These are phyloP conservation scores for Camelina neglecta DNA, from an alignment of 345 rosid genomes.

Conservation along the genomic window DNA sequence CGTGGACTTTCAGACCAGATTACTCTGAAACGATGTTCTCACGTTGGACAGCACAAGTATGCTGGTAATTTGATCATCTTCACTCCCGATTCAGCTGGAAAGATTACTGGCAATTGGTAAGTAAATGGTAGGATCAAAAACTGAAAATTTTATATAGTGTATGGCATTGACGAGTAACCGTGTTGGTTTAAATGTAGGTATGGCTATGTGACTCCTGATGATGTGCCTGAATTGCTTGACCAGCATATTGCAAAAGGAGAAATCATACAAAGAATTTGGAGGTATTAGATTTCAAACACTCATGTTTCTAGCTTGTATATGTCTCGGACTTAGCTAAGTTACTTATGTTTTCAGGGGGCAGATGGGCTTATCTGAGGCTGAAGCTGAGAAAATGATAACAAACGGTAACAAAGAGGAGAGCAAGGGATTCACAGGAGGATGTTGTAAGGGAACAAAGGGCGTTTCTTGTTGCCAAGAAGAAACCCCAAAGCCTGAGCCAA, in stretches of 20 bases:
- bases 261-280: constrained; percentile 81
- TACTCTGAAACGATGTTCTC: constrained; percentile 77
- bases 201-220: constrained; percentile 94
- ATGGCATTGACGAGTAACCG: neutral
- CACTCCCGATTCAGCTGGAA: constrained; percentile 69
- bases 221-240: constrained; percentile 85
- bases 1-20: constrained; percentile 71
- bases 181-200: constrained; percentile 60
- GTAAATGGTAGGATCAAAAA: constrained; percentile 8
- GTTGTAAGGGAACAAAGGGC: constrained; percentile 77
- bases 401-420: constrained; percentile 46
- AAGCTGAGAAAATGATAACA: constrained; percentile 50
- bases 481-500: constrained; percentile 43
- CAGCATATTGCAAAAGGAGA: constrained; percentile 82
- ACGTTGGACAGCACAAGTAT: constrained; percentile 93
- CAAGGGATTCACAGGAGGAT: constrained; percentile 49
- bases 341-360: constrained; percentile 69
- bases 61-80: constrained; percentile 87
- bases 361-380: constrained; percentile 58
- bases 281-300: constrained; percentile 50
- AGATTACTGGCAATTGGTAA: constrained; percentile 78
- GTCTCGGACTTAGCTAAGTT: constrained; percentile 1
- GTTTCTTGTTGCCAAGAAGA: constrained; percentile 78
- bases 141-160: neutral
- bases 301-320: neutral